These are phyloP conservation scores for Laburnicola sp. DNA, from an alignment of 2,329 filamentous ascomycete species.

Conservation along the genomic window DNA sequence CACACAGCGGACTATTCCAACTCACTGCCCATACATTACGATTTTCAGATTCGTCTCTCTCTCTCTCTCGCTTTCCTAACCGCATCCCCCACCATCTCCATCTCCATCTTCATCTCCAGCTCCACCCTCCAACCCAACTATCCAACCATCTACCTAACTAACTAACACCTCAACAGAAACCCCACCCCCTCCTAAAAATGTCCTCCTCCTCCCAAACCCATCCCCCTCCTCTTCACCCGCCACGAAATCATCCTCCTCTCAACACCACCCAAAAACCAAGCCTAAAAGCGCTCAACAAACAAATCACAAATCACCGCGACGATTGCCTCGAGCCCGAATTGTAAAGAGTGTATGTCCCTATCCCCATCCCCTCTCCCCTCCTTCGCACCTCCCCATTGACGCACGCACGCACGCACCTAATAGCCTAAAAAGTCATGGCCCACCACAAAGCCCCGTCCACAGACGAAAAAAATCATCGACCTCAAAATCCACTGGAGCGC, in stretches of 20 bases:
- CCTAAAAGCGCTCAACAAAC: slow-evolving; percentile 39
- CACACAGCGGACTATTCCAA: too few relatives aligned
- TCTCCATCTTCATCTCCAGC: too few relatives aligned
- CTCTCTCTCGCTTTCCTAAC: too few relatives aligned
- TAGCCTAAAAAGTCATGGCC: slow-evolving; percentile 31
- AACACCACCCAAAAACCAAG: slow-evolving; percentile 23
- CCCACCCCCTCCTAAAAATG: too few relatives aligned
- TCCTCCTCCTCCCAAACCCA: too few relatives aligned
- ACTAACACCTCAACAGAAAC: too few relatives aligned
- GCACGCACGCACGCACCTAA: background rate
- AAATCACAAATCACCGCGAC: slow-evolving; percentile 30
- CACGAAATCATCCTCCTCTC: slow-evolving; percentile 40
- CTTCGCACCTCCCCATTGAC: background rate
- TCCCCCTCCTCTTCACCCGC: slow-evolving; percentile 41
- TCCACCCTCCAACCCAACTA: too few relatives aligned
- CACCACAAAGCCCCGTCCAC: slow-evolving; percentile 33
- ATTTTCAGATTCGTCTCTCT: too few relatives aligned
- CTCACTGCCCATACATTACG: too few relatives aligned
- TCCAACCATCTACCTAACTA: too few relatives aligned
- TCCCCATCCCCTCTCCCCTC: background rate
- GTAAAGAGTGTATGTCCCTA: slow-evolving; percentile 35
- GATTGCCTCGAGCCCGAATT: slow-evolving; percentile 33
- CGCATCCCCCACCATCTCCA: too few relatives aligned
- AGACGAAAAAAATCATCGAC: slow-evolving; percentile 33
- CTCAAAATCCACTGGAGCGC: slow-evolving; percentile 38